phyloP scores from a whole-genome alignment of 306 rosid species.

The Quercus agrifolia region DNA sequence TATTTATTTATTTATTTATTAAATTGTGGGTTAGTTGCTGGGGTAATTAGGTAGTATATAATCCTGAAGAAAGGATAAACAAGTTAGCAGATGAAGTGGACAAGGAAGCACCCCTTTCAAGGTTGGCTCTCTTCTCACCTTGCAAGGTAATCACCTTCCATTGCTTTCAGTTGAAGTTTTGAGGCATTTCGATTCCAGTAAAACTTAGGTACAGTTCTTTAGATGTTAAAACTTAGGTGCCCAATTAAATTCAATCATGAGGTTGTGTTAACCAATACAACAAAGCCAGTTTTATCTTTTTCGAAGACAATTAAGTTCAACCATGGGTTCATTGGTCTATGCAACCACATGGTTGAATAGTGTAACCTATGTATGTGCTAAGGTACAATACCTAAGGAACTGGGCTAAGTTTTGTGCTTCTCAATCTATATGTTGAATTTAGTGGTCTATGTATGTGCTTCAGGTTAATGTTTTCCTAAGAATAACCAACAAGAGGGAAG shows the following conservation, averaged over 20 bases:
- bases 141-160: constrained; percentile 66
- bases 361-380: too few relatives aligned
- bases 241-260: too few relatives aligned
- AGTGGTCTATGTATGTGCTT: background rate
- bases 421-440: constrained; percentile 17
- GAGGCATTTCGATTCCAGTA: constrained; percentile 7
- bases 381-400: too few relatives aligned
- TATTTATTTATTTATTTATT: background rate
- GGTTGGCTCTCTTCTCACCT: constrained; percentile 91
- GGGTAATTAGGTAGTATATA: constrained; percentile 61
- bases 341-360: too few relatives aligned
- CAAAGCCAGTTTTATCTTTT: too few relatives aligned
- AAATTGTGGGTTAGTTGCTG: constrained; percentile 19
- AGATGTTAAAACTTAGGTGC: too few relatives aligned
- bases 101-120: constrained; percentile 69
- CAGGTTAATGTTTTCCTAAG: constrained; percentile 88
- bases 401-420: background rate
- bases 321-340: too few relatives aligned
- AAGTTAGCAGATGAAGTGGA: constrained; percentile 75
- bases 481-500: constrained; percentile 87
- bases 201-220: too few relatives aligned
- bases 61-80: constrained; percentile 81
- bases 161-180: constrained; percentile 4
- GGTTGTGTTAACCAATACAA: too few relatives aligned
- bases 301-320: too few relatives aligned